Percentiles rank a stretch among this genome's conserved stretches.
Conservation (phyloP, 805 yeast genomes). For the Sungouiozyma intestinalis region DNA sequence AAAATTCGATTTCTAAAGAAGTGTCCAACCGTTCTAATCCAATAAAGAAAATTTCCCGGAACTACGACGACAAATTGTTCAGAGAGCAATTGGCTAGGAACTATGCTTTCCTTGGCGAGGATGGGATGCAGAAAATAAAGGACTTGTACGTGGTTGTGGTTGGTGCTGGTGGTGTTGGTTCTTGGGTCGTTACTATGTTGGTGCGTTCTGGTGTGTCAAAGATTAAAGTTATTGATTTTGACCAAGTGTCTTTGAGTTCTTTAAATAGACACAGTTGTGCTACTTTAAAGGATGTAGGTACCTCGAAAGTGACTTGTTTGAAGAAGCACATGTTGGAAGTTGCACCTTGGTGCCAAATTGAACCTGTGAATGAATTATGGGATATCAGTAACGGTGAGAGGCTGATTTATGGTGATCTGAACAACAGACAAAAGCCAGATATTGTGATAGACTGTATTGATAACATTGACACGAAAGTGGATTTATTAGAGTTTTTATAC, state of each 20-base stretch:
- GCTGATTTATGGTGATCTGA: constrained; percentile 34
- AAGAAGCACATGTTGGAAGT: constrained; percentile 54
- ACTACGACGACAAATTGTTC: constrained; percentile 57
- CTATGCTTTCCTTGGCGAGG: constrained; percentile 82
- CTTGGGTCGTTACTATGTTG: constrained; percentile 88
- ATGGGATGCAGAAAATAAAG: constrained; percentile 68
- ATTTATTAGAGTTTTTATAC: constrained; percentile 65
- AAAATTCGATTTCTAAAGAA: constrained; percentile 3
- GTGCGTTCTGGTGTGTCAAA: constrained; percentile 82
- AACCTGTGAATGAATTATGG: constrained; percentile 72
- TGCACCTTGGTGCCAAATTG: constrained; percentile 92
- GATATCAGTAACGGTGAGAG: constrained; percentile 52
- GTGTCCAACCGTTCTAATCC: background rate
- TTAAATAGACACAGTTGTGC: constrained; percentile 94
- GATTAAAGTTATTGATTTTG: constrained; percentile 81
- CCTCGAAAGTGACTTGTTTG: constrained; percentile 76
- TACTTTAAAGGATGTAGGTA: constrained; percentile 82
- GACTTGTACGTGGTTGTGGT: constrained; percentile 63
- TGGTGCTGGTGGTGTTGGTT: constrained; percentile 98
- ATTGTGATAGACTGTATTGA: constrained; percentile 92
- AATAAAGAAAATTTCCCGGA: background rate
- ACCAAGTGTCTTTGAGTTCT: constrained; percentile 88
- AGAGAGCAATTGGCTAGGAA: constrained; percentile 90
- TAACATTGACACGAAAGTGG: constrained; percentile 94
- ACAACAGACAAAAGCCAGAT: constrained; percentile 41